Evolutionary conservation across 345 rosid species (phyloP), one percentile per base, ranked within the genome.

Genomic region (Corchorus capsularis): DNA sequence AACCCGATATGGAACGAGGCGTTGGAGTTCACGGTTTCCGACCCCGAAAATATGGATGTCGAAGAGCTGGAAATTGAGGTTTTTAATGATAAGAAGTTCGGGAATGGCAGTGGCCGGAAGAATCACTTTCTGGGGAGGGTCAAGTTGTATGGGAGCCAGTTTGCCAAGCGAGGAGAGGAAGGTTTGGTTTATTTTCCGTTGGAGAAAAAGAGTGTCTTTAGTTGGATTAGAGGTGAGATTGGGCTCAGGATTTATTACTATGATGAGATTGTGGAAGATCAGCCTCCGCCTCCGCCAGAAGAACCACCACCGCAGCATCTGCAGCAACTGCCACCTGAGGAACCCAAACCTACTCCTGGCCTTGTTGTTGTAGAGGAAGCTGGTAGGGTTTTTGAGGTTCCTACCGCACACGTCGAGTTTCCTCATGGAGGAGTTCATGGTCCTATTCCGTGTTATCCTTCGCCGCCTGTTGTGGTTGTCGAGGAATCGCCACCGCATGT

Each of bases 131-230:
- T 95, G 45, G 98, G 99, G 1, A 80, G 99, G 71, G 92, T 95
- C 3, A 95, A 95, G 88, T 74, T 95, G 76, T 93, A 86, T 72
- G 99, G 98, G 6, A 84, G 94, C 22, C 98, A 90, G 84, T 93
- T 95, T 63, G 66, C 91, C 1, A 82, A 39, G 71, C 78, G 87
- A 69, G 98, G 99, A 0, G 91, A 93, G 12, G 97, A 92, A 80
- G 97, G 97, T 8, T 78, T 95, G 66, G 85, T 92, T 37, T 95
- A 95, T 79, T 87, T 81, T 73, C 85, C 89, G 5, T 76, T 95
- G 78, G 99, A 95, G 87, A 95, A 88, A 85, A 95, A 93, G 84
- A 95, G 96, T 72, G 97, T 95, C 0, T 93, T 95, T 67, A 92
- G 97, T 82, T 95, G 98, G 96, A 85, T 95, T 72, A 82, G 90